These are phyloP conservation scores for Tolypocladium guangdongense DNA, from an alignment of 2,329 filamentous ascomycete species.

Conservation along the genomic window DNA sequence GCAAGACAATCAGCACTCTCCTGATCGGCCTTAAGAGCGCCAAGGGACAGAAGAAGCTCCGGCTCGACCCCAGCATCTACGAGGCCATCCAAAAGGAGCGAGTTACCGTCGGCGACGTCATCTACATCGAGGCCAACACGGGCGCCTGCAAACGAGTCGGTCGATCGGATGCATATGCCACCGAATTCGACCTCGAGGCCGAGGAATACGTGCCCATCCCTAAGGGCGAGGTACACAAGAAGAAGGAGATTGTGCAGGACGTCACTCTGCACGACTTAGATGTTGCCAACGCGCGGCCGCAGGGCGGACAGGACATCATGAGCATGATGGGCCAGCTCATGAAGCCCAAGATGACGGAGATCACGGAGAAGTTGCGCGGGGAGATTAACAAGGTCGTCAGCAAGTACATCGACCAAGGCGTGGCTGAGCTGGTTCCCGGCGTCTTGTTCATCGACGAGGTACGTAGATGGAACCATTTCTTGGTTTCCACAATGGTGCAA, in stretches of 20 bases:
- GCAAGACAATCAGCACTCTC: constrained; percentile 92
- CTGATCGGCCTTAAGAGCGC: constrained; percentile 91
- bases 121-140: constrained; percentile 99
- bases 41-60: constrained; percentile 94
- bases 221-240: constrained; percentile 98
- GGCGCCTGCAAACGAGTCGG: constrained; percentile 96
- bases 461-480: constrained; percentile 14
- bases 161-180: constrained; percentile 91
- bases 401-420: constrained; percentile 97
- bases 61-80: constrained; percentile 95
- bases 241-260: constrained; percentile 99
- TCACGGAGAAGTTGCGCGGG: constrained; percentile 87
- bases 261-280: constrained; percentile 95
- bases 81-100: constrained; percentile 98
- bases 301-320: constrained; percentile 98
- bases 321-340: constrained; percentile 99
- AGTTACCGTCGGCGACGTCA: constrained; percentile 90
- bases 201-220: constrained; percentile 98
- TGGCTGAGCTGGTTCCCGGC: constrained; percentile 94
- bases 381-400: constrained; percentile 99
- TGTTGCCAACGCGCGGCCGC: constrained; percentile 86
- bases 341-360: constrained; percentile 99
- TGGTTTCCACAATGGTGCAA: neutral
- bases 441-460: constrained; percentile 98
- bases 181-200: constrained; percentile 95